Conservation (phyloP, 495 filamentous ascomycete species). For the Penicillium psychrofluorescens region DNA sequence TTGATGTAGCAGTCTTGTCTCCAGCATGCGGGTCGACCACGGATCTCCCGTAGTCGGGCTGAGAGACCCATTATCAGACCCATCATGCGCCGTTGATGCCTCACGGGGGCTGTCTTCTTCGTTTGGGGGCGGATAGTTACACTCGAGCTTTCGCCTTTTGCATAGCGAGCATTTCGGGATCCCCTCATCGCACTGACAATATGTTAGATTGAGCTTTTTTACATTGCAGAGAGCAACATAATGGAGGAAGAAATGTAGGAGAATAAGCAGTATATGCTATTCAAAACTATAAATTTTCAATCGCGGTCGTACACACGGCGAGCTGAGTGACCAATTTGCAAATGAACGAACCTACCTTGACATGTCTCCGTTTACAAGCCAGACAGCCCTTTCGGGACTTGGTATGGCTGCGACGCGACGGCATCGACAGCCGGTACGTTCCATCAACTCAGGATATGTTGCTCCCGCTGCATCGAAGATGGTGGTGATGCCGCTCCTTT, state of each 20-base stretch:
- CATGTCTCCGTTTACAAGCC: constrained; percentile 33
- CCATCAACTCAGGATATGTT: neutral
- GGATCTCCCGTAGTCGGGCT: constrained; percentile 4
- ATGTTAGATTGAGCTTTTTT: constrained; percentile 1
- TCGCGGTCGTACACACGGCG: neutral
- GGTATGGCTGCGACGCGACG: constrained; percentile 24
- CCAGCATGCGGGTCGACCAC: constrained; percentile 24
- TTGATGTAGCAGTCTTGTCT: constrained; percentile 34
- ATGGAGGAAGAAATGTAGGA: too few species aligned
- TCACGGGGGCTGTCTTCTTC: constrained; percentile 22
- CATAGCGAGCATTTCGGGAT: constrained; percentile 28
- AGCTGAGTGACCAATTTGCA: neutral
- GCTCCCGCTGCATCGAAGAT: too few species aligned
- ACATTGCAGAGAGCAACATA: too few species aligned
- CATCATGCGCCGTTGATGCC: constrained; percentile 16
- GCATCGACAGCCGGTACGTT: constrained; percentile 8
- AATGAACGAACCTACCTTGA: constrained; percentile 20
- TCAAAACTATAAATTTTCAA: too few species aligned
- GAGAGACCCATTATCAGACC: constrained; percentile 8
- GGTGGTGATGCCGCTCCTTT: too few species aligned
- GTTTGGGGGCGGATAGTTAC: constrained; percentile 22
- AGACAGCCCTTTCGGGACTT: constrained; percentile 34
- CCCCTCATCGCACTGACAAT: constrained; percentile 29
- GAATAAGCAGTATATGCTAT: too few species aligned
- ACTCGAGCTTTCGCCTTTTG: constrained; percentile 28